Base-by-base conservation (phyloP, 1,284 basidiomycete species). In the Vanrija humicola region DNA sequence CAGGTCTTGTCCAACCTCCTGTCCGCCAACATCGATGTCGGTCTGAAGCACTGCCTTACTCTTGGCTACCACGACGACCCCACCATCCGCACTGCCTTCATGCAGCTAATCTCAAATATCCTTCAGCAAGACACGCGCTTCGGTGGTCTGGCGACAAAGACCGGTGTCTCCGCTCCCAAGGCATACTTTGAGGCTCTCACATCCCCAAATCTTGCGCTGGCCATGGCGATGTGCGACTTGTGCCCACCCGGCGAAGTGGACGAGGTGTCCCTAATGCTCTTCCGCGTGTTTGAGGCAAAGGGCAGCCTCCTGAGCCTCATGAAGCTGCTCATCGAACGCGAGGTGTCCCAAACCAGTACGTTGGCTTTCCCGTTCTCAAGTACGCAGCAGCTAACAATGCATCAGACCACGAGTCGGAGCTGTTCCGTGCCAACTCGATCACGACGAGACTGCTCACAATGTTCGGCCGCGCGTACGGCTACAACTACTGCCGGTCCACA, bases 341-440 rank as follows among this genome's bases (percentile, higher is more conserved):
- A 96, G 74, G 83, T 96, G 40, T 79, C 83, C 18, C 81, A 82
- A 48, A 90, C 88, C 44, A 83, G 34, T 34, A 34, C 34, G 89
- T 90, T 34, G 55, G 62, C 38, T 56, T 3, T 23, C 23, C 42
- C 8, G 12, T 43, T n/a, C 46, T 14, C 6, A 7, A 60, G 90
- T 15, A 14, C 5, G 34, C 34, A 12, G 12, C 10, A 14, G 34
- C 34, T 34, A 34, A 34, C 34, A 8, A 90, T 14, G 5, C 14
- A 15, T 34, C 12, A 34, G 34, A 85, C 48, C 86, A 82, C 65
- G 89, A 94, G 64, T 82, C 86, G 1, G 82, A 84, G 23, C 77
- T 96, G 6, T 95, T 95, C 79, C 82, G 92, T 48, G 82, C 87
- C 60, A 95, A 95, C 70, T 88, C 88, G 2, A 88, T 88, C 8